A percentile compares a stretch with the other conserved stretches of the same genome.
Conservation (phyloP, 202 grass and related monocot species). For the Eragrostis tef region DNA sequence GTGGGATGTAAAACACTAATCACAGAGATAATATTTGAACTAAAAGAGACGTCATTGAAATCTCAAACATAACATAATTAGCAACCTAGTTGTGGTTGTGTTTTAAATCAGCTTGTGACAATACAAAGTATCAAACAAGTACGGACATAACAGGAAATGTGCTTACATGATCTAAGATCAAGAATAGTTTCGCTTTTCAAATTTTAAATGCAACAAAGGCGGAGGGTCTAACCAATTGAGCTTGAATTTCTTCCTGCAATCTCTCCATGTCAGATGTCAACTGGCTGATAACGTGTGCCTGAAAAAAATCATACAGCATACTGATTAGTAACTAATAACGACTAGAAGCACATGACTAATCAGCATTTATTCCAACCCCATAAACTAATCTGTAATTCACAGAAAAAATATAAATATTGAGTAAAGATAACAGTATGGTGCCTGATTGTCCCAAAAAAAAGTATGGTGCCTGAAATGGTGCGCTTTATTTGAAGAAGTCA, state of each 20-base stretch:
- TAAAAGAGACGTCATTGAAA: constrained; percentile 6
- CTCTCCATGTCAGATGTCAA: constrained; percentile 91
- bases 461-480: neutral
- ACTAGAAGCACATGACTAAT: constrained; percentile 30
- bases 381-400: constrained; percentile 18
- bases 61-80: constrained; percentile 2
- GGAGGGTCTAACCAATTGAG: constrained; percentile 72
- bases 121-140: neutral
- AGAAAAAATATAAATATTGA: constrained; percentile 18
- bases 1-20: constrained; percentile 20
- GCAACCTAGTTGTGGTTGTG: neutral
- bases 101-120: neutral
- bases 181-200: constrained; percentile 26
- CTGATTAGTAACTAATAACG: constrained; percentile 10
- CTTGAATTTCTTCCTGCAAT: constrained; percentile 88
- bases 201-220: constrained; percentile 35
- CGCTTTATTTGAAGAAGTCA: neutral
- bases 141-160: constrained; percentile 6
- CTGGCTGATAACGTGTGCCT: constrained; percentile 88
- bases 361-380: constrained; percentile 31
- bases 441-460: too few species aligned
- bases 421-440: neutral
- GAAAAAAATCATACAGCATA: constrained; percentile 38
- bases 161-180: constrained; percentile 12
- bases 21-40: neutral